Percentiles rank a stretch among this genome's conserved stretches.
Evolutionary conservation across 768 basidiomycete species (phyloP).

Genomic region (Rhodotorula paludigena): DNA sequence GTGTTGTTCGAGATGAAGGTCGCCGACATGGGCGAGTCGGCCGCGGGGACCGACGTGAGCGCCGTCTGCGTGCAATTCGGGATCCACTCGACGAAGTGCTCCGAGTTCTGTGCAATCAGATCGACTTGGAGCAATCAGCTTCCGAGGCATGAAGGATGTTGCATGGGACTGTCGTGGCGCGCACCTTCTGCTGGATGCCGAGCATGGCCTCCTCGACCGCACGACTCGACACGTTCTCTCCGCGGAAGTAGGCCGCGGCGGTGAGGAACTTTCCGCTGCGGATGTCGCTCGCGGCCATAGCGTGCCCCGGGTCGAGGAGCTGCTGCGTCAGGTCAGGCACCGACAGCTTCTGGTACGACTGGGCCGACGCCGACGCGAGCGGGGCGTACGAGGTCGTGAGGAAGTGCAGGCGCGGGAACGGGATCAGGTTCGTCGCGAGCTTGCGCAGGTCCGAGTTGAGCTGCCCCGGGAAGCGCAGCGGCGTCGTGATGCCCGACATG

Average conservation of each 20-base stretch:
- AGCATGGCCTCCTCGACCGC: constrained; percentile 73
- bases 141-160: not conserved
- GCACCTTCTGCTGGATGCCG: constrained; percentile 60
- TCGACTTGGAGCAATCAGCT: not conserved
- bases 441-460: constrained; percentile 82
- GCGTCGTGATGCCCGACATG: constrained; percentile 91
- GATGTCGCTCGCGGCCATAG: constrained; percentile 78
- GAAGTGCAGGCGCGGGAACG: constrained; percentile 97
- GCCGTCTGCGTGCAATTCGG: constrained; percentile 50
- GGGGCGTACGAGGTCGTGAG: constrained; percentile 93
- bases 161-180: not conserved
- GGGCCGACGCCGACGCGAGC: constrained; percentile 64
- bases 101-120: constrained; percentile 29
- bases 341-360: constrained; percentile 59
- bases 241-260: constrained; percentile 80
- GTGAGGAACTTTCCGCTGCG: constrained; percentile 80
- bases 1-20: constrained; percentile 98
- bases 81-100: constrained; percentile 39
- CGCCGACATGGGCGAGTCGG: constrained; percentile 63
- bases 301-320: constrained; percentile 70
- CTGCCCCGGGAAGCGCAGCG: constrained; percentile 83
- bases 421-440: constrained; percentile 86
- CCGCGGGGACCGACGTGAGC: constrained; percentile 76
- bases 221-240: constrained; percentile 63
- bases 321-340: constrained; percentile 64